phyloP scores from a whole-genome alignment of 2,329 filamentous ascomycete genomes.

The Colletotrichum sp. region DNA sequence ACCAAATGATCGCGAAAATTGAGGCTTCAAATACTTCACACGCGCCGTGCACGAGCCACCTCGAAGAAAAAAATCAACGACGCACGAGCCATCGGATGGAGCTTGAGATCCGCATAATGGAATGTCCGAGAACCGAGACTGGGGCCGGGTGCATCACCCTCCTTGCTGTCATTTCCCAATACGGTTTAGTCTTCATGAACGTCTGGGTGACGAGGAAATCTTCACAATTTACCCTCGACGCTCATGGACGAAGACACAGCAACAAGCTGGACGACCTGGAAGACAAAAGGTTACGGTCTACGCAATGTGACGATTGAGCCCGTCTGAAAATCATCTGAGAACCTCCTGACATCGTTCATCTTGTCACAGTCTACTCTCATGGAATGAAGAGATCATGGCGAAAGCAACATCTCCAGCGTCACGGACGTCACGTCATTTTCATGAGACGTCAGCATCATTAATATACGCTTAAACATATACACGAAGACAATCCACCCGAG shows the following conservation, averaged over 20 bases:
- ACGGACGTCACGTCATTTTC: not conserved
- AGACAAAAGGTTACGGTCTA: not conserved
- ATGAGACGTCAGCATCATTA: not conserved
- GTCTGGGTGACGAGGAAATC: not conserved
- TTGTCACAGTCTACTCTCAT: not conserved
- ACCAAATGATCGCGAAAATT: not conserved
- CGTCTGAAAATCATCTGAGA: not conserved
- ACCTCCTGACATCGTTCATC: not conserved
- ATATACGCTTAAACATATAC: not conserved
- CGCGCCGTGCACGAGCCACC: not conserved
- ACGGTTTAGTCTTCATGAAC: not conserved
- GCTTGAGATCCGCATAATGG: not conserved
- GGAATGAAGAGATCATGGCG: not conserved
- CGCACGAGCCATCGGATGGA: not conserved
- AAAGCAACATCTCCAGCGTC: not conserved
- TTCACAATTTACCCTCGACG: not conserved
- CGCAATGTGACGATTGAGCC: not conserved
- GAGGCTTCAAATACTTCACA: not conserved
- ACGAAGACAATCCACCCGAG: not conserved
- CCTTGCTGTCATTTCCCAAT: not conserved
- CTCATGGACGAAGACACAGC: not conserved
- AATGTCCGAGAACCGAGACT: not conserved
- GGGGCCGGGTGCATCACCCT: not conserved
- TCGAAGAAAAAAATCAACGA: not conserved
- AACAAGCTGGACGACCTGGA: not conserved